Conservation (phyloP, 2,329 filamentous ascomycete genomes). For the Colletotrichum shisoi region DNA sequence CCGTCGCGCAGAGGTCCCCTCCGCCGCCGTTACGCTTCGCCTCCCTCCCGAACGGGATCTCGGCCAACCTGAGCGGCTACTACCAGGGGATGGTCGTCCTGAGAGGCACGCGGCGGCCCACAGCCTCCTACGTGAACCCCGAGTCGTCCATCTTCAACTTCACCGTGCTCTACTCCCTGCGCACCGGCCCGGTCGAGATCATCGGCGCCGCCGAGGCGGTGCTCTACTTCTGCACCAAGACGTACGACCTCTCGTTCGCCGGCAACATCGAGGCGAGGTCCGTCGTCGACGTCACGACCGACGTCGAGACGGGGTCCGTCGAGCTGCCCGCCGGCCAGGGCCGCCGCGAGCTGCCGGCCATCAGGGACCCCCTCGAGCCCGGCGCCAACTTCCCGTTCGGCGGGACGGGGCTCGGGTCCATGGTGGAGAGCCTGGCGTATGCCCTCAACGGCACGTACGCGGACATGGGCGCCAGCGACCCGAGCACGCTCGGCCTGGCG, state of each 20-base stretch:
- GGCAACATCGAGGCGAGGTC: constrained; percentile 17
- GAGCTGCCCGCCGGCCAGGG: constrained; percentile 8
- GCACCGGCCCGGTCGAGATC: background rate
- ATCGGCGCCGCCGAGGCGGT: constrained; percentile 35
- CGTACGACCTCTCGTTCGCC: constrained; percentile 26
- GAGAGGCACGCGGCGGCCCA: background rate
- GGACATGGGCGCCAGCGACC: background rate
- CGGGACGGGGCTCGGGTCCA: background rate
- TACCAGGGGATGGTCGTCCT: constrained; percentile 1
- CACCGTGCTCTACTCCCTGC: constrained; percentile 14
- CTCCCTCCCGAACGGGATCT: background rate
- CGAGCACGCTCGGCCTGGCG: constrained; percentile 5
- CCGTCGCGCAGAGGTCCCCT: background rate
- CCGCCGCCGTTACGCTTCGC: background rate
- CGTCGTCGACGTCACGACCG: background rate
- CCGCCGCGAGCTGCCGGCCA: constrained; percentile 4
- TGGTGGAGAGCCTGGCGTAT: background rate
- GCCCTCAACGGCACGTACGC: constrained; percentile 13
- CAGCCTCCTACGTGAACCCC: background rate
- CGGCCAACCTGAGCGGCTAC: background rate
- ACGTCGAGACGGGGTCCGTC: constrained; percentile 16
- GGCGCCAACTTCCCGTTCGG: background rate
- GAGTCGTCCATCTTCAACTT: constrained; percentile 29
- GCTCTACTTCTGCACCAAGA: constrained; percentile 38
- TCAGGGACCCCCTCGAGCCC: constrained; percentile 8